Evolutionary conservation across 148 eudicot genomes (phyloP), one percentile per base, ranked within the genome.

Genomic region (Diospyros kaki): DNA sequence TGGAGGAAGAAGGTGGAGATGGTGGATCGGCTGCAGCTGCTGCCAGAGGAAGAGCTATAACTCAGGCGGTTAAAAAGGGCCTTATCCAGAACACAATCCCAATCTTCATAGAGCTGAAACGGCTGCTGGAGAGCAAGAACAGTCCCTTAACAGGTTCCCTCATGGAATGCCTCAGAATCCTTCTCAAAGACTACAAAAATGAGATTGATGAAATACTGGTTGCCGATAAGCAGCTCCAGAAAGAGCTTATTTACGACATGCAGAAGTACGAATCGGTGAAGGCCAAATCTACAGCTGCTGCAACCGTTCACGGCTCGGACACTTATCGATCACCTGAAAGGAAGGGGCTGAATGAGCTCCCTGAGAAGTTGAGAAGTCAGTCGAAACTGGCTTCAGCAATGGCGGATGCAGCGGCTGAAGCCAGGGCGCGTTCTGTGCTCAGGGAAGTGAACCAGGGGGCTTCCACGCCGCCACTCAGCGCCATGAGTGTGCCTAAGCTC

Each of bases 121-220:
- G 94, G 41, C 86, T 88, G 9, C 62, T 95, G 9, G 94, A 91
- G 76, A 81, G 83, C 83, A 95, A 85, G 74, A 93, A 92, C 83
- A 95, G 99, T 76, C 97, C 99, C 54, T 88, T 95, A 39, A 86
- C 83, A 15, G 99, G 99, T 61, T 86, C 96, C 78, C 94, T 95
- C 56, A 92, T 95, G 99, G 97, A 95, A 48, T 95, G 99, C 84
- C 97, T 95, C 15, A 82, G 99, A 39, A 73, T 77, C 64, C 86
- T 95, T 66, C 99, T 95, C 82, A 95, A 95, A 77, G 99, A 95
- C 77, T 95, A 95, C 87, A 95, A 95, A 79, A 93, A 87, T 43
- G 99, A 95, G 80, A 95, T 95, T 42, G 99, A 95, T 13, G 98
- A 93, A 59, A 84, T 95, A 15, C 65, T 95, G 76, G 87, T 95